Evolutionary conservation across 176 grass and related monocot genomes (phyloP).

Genomic region (Triticum urartu): DNA sequence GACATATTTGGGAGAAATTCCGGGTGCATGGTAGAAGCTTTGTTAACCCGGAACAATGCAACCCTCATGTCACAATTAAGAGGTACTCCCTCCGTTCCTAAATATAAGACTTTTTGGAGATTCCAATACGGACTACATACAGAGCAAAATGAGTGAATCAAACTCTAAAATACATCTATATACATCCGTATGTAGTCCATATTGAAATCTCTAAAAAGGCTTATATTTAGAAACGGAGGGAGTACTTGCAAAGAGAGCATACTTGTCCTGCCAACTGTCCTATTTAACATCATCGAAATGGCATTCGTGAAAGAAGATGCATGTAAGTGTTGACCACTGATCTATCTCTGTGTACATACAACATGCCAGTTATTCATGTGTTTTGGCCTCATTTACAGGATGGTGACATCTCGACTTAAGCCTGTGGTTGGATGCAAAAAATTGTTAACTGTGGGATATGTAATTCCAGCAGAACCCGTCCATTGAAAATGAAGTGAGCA

Average conservation of each 20-base stretch:
- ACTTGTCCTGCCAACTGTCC: not conserved
- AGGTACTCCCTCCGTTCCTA: not conserved
- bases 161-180: no score
- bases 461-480: not conserved
- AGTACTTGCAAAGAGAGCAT: not conserved
- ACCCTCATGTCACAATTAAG: not conserved
- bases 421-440: not conserved
- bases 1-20: not conserved
- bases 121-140: no score
- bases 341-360: not conserved
- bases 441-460: not conserved
- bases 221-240: no score
- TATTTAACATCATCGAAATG: not conserved
- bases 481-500: not conserved
- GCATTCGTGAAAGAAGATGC: not conserved
- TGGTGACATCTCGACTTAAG: not conserved
- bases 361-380: not conserved
- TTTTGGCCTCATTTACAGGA: constrained; percentile 6
- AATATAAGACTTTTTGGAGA: no score
- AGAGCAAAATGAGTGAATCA: no score
- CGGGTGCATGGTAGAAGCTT: not conserved
- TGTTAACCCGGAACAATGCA: not conserved
- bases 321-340: not conserved
- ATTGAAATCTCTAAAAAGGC: no score
- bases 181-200: no score